Evolutionary conservation across 352 stramenopile species (phyloP).

Genomic region (Phytophthora cryptogea): DNA sequence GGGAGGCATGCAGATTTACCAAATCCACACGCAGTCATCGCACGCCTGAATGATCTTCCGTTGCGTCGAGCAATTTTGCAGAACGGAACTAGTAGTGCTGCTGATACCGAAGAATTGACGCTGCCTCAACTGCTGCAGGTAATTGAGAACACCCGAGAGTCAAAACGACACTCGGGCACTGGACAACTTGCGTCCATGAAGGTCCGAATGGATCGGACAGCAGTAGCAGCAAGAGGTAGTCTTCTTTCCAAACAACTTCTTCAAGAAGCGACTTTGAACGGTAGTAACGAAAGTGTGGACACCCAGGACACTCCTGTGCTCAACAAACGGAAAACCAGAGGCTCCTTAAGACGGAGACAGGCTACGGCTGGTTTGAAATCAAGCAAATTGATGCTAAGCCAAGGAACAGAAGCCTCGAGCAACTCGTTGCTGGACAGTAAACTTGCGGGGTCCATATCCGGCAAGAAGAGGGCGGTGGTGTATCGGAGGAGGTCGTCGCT

Average conservation of each 20-base stretch:
- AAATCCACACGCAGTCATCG: no score
- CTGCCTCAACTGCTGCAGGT: no score
- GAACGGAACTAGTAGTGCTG: no score
- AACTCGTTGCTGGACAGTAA: constrained; percentile 14
- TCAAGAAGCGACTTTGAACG: background rate
- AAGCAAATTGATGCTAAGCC: constrained; percentile 9
- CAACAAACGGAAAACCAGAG: background rate
- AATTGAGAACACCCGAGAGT: no score
- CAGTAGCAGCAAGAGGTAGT: background rate
- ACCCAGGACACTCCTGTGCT: background rate
- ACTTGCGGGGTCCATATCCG: background rate
- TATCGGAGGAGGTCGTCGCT: constrained; percentile 6
- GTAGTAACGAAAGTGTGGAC: background rate
- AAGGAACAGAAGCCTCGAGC: constrained; percentile 2
- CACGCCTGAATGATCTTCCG: background rate
- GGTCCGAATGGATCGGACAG: constrained; percentile 5
- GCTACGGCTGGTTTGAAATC: constrained; percentile 1
- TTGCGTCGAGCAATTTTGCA: background rate
- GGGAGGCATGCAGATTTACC: no score
- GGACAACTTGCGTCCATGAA: background rate
- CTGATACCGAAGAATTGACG: no score
- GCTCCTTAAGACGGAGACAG: constrained; percentile 1
- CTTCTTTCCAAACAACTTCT: background rate
- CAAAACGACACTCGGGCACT: no score
- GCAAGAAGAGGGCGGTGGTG: constrained; percentile 20